Base-by-base conservation (phyloP, 2,329 filamentous ascomycete species). In the Aspergillus ochraceus region DNA sequence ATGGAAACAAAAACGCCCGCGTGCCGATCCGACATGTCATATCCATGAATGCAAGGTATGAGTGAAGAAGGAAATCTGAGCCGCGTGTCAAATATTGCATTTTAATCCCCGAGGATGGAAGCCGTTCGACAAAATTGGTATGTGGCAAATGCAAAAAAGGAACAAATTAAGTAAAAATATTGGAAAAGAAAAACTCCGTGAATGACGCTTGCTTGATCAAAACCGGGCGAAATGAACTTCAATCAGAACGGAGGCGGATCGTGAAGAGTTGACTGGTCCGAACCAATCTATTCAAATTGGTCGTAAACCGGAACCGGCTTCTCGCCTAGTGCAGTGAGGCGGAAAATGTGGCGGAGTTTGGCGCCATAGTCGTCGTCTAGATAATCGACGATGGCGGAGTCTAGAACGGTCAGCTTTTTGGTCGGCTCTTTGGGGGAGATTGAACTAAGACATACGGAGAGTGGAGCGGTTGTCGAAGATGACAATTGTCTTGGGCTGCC, bases 331-430 rank as follows among this genome's bases (percentile, higher is more conserved):
- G 80, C 78, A 64, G 75, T 75, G 29, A 83, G 73, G n/a, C 80
- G 80, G 73, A 83, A 82, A 51, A 82, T 78, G 65, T 82, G 81
- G 49, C 80, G 73, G 45, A 79, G 74, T 67, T 80, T 77, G 2
- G 77, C 77, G 50, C 76, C 75, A 47, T 76, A 74, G 50, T 82
- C 80, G 36, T 80, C 78, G 55, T 77, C 75, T 46, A 78, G 65
- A 62, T 82, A 82, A 65, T 83, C 81, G 5, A 83, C 79, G 47
- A 81, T 80, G 26, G 80, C 80, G 2, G 80, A 81, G 66, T 83
- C 79, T 81, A 59, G 26, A 42, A 46, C 30, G 30, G 47, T 49
- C 46, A 49, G 26, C 4, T 46, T 53, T 51, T 30, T 32, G 24
- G 65, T 67, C 63, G 47, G 57, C 54, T 19, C 50, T 42, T 49